Percentiles rank a stretch among this genome's conserved stretches.
These are phyloP conservation scores for Isabelozyma rhagii DNA, from an alignment of 805 yeast species.

Conservation along the genomic window DNA sequence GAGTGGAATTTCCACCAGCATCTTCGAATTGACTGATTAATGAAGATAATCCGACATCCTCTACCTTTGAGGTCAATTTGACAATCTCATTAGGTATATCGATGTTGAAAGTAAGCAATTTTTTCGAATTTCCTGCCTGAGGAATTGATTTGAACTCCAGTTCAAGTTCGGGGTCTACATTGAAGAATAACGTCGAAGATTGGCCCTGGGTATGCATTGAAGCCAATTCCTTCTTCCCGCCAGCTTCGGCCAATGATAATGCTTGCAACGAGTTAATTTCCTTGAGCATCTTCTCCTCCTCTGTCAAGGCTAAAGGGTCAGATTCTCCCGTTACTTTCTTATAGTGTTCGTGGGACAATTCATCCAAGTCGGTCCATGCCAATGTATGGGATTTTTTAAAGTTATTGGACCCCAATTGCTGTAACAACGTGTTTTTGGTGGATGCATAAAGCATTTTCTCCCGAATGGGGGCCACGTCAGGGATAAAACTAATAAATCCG, in stretches of 20 bases:
- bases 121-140: conserved; percentile 7
- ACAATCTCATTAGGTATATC: conserved; percentile 46
- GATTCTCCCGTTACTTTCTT: conserved; percentile 8
- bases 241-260: conserved; percentile 21
- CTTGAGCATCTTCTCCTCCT: conserved; percentile 52
- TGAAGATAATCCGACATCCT: conserved; percentile 13
- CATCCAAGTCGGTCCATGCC: conserved; percentile 56
- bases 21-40: conserved; percentile 18
- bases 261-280: conserved; percentile 38
- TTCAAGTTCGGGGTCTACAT: conserved; percentile 24
- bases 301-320: conserved; percentile 49
- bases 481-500: conserved; percentile 78
- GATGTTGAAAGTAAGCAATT: conserved; percentile 49
- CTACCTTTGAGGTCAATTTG: conserved; percentile 15
- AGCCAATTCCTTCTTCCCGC: conserved; percentile 27
- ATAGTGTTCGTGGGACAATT: conserved; percentile 51
- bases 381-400: conserved; percentile 40
- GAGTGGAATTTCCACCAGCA: conserved; percentile 14
- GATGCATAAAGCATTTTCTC: conserved; percentile 94
- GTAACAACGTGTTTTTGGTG: conserved; percentile 70
- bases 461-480: conserved; percentile 79
- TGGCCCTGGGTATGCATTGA: conserved; percentile 24
- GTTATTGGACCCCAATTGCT: conserved; percentile 65
- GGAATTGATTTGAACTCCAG: conserved; percentile 18
- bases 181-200: conserved; percentile 16